Evolutionary conservation across 83 land plant genomes (phyloP).

Genomic region (Picea abies): DNA sequence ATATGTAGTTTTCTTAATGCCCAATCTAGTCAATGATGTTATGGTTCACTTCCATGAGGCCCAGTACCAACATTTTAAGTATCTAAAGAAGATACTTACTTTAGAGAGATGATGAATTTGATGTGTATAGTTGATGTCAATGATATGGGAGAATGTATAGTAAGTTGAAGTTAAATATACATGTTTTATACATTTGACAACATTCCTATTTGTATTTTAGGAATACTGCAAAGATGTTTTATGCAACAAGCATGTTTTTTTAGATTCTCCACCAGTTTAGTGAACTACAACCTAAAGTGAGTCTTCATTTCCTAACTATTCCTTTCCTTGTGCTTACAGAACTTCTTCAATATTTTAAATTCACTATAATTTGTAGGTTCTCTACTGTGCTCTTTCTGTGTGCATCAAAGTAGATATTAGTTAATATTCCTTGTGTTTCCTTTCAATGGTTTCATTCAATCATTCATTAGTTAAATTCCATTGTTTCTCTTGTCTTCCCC

Average conservation of each 20-base stretch:
- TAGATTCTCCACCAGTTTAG: conserved; percentile 97
- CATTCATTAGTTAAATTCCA: no score
- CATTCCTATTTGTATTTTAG: conserved; percentile 41
- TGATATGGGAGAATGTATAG: not conserved
- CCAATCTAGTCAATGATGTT: not conserved
- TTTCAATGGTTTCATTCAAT: not conserved
- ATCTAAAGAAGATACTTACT: not conserved
- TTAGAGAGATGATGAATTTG: not conserved
- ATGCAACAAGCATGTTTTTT: conserved; percentile 97
- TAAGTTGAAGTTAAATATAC: not conserved
- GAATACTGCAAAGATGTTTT: conserved; percentile 97
- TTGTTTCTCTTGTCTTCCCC: no score
- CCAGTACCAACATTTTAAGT: no score
- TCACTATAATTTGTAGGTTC: not conserved
- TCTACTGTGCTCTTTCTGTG: not conserved
- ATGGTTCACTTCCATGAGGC: no score
- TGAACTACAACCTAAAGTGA: conserved; percentile 80
- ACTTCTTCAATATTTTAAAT: not conserved
- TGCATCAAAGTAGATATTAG: not conserved
- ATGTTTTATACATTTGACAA: not conserved
- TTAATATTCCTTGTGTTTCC: not conserved
- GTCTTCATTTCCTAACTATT: not conserved
- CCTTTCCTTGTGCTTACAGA: not conserved
- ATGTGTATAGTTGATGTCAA: no score
- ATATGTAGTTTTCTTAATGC: not conserved